A percentile compares a stretch with the other conserved stretches of the same genome.
Conservation (phyloP, 2,329 filamentous ascomycete genomes). For the Phyllosticta ampelicida region DNA sequence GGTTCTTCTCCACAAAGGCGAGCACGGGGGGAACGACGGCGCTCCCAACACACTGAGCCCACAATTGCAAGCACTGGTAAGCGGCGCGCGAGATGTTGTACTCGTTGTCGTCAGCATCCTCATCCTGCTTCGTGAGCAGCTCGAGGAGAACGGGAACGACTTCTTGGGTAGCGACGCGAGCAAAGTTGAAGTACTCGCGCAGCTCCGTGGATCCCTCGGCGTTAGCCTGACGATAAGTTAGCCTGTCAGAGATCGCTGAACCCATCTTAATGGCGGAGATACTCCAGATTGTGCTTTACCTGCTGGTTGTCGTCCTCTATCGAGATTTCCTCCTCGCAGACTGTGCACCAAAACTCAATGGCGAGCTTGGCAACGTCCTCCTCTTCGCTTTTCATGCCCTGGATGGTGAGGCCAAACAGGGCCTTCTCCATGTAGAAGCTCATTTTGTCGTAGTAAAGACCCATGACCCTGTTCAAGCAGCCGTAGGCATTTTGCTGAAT, state of each 20-base stretch:
- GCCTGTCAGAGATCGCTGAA: conserved; percentile 12
- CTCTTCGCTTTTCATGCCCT: conserved; percentile 96
- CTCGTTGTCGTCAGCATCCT: conserved; percentile 92
- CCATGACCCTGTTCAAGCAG: conserved; percentile 98
- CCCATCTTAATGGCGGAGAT: neutral
- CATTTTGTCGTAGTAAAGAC: conserved; percentile 98
- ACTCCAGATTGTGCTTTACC: conserved; percentile 36
- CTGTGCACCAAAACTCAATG: conserved; percentile 99
- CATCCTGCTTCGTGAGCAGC: conserved; percentile 91
- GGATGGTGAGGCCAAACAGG: conserved; percentile 89
- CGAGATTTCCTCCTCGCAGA: conserved; percentile 95
- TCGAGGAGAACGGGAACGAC: conserved; percentile 85
- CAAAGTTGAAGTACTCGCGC: conserved; percentile 92
- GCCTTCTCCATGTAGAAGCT: conserved; percentile 99
- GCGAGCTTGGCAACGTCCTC: conserved; percentile 97
- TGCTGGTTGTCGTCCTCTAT: conserved; percentile 95
- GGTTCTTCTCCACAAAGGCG: conserved; percentile 80
- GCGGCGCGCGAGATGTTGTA: conserved; percentile 93
- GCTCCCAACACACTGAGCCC: conserved; percentile 79
- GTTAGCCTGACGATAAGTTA: conserved; percentile 38
- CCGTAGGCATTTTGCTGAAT: conserved; percentile 96
- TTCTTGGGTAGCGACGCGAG: conserved; percentile 81
- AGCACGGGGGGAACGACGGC: conserved; percentile 80
- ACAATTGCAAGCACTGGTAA: conserved; percentile 93
- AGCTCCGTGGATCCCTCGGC: conserved; percentile 70